phyloP scores from a whole-genome alignment of 2,329 filamentous ascomycete species.

The Coniella vitis region DNA sequence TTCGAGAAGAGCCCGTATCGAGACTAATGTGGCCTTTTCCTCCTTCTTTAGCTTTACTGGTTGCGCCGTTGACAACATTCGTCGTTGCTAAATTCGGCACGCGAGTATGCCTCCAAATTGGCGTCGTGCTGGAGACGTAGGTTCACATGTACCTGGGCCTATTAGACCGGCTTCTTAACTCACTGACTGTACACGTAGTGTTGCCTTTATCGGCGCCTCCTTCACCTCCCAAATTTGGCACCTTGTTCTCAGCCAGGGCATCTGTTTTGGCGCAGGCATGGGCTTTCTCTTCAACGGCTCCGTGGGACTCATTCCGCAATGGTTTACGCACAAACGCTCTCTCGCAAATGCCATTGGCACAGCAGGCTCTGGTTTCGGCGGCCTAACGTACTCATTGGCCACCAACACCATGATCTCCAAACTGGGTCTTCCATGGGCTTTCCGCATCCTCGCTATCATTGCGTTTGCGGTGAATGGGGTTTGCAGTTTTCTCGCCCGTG shows the following conservation, averaged over 20 bases:
- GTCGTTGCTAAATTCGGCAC: conserved; percentile 57
- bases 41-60: conserved; percentile 46
- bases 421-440: conserved; percentile 60
- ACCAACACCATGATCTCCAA: conserved; percentile 61
- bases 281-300: conserved; percentile 67
- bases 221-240: conserved; percentile 68
- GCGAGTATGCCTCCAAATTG: conserved; percentile 54
- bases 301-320: conserved; percentile 63
- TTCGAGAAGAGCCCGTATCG: not conserved
- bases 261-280: conserved; percentile 73
- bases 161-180: not conserved
- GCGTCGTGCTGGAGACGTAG: conserved; percentile 54
- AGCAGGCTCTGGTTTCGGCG: conserved; percentile 69
- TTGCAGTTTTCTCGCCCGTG: conserved; percentile 57
- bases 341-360: conserved; percentile 64
- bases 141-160: conserved; percentile 12
- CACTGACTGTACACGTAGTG: conserved; percentile 20
- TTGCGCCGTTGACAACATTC: conserved; percentile 62
- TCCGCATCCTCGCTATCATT: conserved; percentile 57
- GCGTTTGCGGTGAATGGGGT: conserved; percentile 57
- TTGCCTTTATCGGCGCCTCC: conserved; percentile 61
- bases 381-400: conserved; percentile 60
- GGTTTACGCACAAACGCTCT: conserved; percentile 63
- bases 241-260: conserved; percentile 65
- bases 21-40: conserved; percentile 23